Conservation (phyloP, 495 filamentous ascomycete species). For the Aspergillus egyptiacus region DNA sequence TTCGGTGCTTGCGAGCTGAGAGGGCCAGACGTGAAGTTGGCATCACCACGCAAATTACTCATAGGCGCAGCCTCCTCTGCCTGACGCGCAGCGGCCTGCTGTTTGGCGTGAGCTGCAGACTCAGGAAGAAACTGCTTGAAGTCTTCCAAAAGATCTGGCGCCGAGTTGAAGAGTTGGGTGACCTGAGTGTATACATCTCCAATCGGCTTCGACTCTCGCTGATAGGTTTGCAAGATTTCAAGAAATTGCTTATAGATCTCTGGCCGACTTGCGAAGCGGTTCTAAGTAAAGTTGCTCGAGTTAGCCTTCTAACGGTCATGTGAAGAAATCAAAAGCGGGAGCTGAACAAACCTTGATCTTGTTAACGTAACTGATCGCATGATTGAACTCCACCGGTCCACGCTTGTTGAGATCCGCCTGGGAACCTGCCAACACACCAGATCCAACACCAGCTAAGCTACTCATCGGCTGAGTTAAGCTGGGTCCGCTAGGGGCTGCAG, state of each 20-base stretch:
- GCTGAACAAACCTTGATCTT: slow-evolving; percentile 84
- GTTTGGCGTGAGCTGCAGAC: slow-evolving; percentile 84
- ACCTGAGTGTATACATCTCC: slow-evolving; percentile 98
- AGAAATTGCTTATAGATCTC: slow-evolving; percentile 99
- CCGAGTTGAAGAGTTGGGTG: slow-evolving; percentile 84
- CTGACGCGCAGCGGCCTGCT: slow-evolving; percentile 53
- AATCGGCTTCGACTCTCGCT: slow-evolving; percentile 96
- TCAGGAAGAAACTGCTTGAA: slow-evolving; percentile 99
- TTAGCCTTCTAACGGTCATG: background rate
- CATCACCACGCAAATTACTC: slow-evolving; percentile 54
- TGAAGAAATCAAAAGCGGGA: background rate
- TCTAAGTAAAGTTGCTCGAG: slow-evolving; percentile 44
- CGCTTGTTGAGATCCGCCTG: slow-evolving; percentile 72
- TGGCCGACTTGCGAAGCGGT: slow-evolving; percentile 88
- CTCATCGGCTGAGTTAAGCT: slow-evolving; percentile 45
- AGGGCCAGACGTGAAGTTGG: slow-evolving; percentile 35
- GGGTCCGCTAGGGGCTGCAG: slow-evolving; percentile 43
- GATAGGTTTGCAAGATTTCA: slow-evolving; percentile 97
- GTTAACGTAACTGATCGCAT: slow-evolving; percentile 99
- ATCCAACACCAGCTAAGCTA: slow-evolving; percentile 39
- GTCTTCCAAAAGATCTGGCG: slow-evolving; percentile 94
- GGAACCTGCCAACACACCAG: slow-evolving; percentile 42
- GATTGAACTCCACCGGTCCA: slow-evolving; percentile 97
- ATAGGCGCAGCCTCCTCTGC: slow-evolving; percentile 62
- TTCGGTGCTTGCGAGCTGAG: slow-evolving; percentile 45